Conservation (phyloP, 352 stramenopile species). For the Phytophthora kernoviae region DNA sequence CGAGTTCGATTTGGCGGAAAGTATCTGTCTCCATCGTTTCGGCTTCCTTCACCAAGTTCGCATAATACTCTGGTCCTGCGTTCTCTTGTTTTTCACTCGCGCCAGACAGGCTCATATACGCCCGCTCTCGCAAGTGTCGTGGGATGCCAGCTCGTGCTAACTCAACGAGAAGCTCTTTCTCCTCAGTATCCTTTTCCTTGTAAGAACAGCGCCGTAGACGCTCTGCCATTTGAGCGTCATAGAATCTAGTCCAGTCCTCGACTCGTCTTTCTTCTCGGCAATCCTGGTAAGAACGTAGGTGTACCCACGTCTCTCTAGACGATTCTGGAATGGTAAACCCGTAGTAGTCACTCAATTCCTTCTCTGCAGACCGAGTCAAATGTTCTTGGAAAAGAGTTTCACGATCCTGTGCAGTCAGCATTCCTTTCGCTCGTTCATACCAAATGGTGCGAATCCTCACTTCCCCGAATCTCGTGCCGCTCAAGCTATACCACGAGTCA, state of each 20-base stretch:
- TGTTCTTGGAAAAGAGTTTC: conserved; percentile 49
- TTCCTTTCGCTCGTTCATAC: conserved; percentile 23
- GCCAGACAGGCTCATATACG: conserved; percentile 78
- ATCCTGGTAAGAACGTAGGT: conserved; percentile 76
- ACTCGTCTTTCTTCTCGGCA: conserved; percentile 72
- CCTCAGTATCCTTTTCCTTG: conserved; percentile 35
- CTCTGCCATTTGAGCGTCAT: conserved; percentile 52
- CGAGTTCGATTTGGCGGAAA: conserved; percentile 86
- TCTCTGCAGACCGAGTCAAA: conserved; percentile 25
- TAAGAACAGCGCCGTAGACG: conserved; percentile 32
- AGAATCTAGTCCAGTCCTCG: conserved; percentile 63
- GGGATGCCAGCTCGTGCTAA: conserved; percentile 61
- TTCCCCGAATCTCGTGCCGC: conserved; percentile 57
- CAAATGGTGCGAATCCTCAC: conserved; percentile 70
- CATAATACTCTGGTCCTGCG: conserved; percentile 56
- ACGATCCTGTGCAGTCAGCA: conserved; percentile 26
- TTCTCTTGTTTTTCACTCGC: conserved; percentile 61
- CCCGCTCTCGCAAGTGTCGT: conserved; percentile 60
- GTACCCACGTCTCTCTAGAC: conserved; percentile 48
- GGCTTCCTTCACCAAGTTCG: conserved; percentile 46
- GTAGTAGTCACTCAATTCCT: conserved; percentile 60
- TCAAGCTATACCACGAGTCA: conserved; percentile 65
- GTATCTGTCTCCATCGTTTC: conserved; percentile 51
- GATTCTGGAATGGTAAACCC: conserved; percentile 64
- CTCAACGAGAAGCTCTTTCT: conserved; percentile 39